Conservation (phyloP, 305 asterid species). For the Fraxinus baroniana region DNA sequence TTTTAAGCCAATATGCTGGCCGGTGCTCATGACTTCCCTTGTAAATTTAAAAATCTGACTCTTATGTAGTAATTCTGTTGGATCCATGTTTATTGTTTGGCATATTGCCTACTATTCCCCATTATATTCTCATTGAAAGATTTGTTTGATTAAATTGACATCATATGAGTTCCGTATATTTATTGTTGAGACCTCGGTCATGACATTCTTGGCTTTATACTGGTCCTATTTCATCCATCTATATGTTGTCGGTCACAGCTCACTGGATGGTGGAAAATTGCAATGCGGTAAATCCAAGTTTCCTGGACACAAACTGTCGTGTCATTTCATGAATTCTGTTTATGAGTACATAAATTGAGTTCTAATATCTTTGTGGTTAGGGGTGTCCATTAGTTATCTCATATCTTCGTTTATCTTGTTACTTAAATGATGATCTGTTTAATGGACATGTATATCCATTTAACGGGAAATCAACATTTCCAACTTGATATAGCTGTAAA, state of each 20-base stretch:
- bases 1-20: slow-evolving; percentile 17
- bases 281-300: background rate
- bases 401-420: background rate
- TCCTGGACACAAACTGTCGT: background rate
- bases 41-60: background rate
- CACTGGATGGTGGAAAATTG: slow-evolving; percentile 12
- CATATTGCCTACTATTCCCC: background rate
- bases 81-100: background rate
- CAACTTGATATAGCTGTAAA: background rate
- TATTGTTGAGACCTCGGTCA: background rate
- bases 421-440: slow-evolving; percentile 9
- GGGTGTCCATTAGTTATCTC: background rate
- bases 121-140: background rate
- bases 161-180: slow-evolving; percentile 7
- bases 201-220: background rate
- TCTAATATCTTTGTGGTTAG: background rate
- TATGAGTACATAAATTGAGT: background rate
- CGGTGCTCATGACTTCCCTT: slow-evolving; percentile 9
- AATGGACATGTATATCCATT: background rate
- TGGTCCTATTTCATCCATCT: background rate
- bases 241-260: background rate
- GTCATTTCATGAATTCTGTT: slow-evolving; percentile 9
- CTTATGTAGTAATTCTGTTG: background rate
- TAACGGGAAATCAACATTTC: slow-evolving; percentile 2
- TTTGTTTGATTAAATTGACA: background rate